A percentile compares a stretch with the other conserved stretches of the same genome.
Evolutionary conservation across 345 rosid species (phyloP).

Genomic region (Boechera retrofracta): DNA sequence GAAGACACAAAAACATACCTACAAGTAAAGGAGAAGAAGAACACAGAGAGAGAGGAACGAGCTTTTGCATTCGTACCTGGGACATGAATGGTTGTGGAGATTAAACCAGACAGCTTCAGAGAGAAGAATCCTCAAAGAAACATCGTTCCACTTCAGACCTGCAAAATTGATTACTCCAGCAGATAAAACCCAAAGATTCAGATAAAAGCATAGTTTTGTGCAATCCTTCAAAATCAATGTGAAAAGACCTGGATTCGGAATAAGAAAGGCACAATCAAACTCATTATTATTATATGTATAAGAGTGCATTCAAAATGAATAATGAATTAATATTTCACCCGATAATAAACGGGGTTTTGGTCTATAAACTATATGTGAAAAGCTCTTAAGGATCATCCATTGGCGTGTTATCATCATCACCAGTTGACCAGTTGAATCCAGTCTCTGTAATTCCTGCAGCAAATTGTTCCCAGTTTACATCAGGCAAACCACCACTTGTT

Average conservation of each 20-base stretch:
- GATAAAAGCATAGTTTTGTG: conserved; percentile 5
- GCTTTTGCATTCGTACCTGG: conserved; percentile 3
- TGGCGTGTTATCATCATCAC: conserved; percentile 44
- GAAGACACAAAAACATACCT: not conserved
- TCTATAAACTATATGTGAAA: conserved; percentile 15
- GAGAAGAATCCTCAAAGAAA: not conserved
- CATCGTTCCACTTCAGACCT: conserved; percentile 12
- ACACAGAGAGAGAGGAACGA: not conserved
- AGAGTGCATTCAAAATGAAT: conserved; percentile 40
- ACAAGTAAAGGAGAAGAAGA: not conserved
- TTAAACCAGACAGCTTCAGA: conserved; percentile 10
- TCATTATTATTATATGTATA: conserved; percentile 8
- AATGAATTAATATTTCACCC: conserved; percentile 40
- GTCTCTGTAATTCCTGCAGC: conserved; percentile 53
- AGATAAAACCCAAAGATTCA: conserved; percentile 6
- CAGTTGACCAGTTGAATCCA: conserved; percentile 56
- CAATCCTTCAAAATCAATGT: not conserved
- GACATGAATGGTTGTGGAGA: not conserved
- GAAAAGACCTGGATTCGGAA: conserved; percentile 3
- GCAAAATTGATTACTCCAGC: conserved; percentile 22
- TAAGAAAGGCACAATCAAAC: conserved; percentile 28
- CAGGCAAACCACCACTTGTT: conserved; percentile 56
- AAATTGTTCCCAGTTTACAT: conserved; percentile 66
- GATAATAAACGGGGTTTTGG: conserved; percentile 20
- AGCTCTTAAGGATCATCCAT: conserved; percentile 32